phyloP scores from a whole-genome alignment of 345 rosid genomes.

The Syzygium aqueum region DNA sequence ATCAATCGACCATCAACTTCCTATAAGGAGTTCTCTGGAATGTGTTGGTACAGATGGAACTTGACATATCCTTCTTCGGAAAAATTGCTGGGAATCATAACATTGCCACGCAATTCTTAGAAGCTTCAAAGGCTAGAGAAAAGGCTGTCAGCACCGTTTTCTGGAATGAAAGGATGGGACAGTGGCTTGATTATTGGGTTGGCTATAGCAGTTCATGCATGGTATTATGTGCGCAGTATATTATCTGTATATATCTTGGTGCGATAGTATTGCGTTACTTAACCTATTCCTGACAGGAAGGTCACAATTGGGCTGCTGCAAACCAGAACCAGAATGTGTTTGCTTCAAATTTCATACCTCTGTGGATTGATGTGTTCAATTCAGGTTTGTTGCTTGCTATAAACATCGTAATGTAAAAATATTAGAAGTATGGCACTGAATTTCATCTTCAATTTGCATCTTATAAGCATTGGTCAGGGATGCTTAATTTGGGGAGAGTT shows the following conservation, averaged over 20 bases:
- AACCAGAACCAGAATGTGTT: constrained; percentile 55
- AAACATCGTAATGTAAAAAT: neutral
- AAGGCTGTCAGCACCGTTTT: constrained; percentile 48
- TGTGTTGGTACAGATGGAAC: constrained; percentile 66
- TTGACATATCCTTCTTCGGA: constrained; percentile 65
- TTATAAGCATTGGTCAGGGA: neutral
- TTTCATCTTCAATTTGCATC: neutral
- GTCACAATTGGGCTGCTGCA: constrained; percentile 42
- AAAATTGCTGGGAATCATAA: constrained; percentile 34
- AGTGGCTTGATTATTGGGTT: constrained; percentile 91
- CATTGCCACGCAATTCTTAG: constrained; percentile 29
- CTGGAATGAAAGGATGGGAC: constrained; percentile 64
- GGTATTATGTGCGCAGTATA: neutral
- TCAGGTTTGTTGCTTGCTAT: constrained; percentile 39
- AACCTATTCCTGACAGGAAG: constrained; percentile 23
- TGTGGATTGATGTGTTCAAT: constrained; percentile 67
- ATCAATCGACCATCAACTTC: neutral
- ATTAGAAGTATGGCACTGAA: neutral
- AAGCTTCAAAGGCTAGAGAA: constrained; percentile 53
- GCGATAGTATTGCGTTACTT: neutral
- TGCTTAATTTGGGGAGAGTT: neutral
- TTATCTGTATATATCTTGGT: neutral
- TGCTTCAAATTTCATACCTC: constrained; percentile 80
- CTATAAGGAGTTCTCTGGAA: neutral
- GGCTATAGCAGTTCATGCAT: constrained; percentile 1